Conservation (phyloP, 2,329 filamentous ascomycete species). For the Exserohilum turcica region DNA sequence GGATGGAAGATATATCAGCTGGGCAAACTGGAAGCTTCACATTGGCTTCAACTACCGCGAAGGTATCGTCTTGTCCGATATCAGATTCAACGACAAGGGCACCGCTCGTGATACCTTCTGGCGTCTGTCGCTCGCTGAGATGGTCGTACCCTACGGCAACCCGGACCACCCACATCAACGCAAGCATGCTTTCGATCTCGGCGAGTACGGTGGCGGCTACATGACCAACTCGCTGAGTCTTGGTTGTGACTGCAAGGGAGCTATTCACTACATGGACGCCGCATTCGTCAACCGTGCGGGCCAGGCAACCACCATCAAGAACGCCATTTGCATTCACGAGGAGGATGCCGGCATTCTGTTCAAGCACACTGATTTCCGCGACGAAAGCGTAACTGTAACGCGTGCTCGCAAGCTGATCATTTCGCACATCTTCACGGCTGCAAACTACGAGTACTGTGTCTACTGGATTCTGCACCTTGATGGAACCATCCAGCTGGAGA, state of each 20-base stretch:
- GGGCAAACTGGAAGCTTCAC: constrained; percentile 95
- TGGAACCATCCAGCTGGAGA: constrained; percentile 87
- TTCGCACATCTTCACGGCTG: constrained; percentile 91
- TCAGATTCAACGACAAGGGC: constrained; percentile 84
- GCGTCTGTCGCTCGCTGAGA: constrained; percentile 85
- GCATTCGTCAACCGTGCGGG: constrained; percentile 80
- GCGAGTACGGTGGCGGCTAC: constrained; percentile 81
- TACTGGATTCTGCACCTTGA: constrained; percentile 94
- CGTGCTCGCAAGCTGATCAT: constrained; percentile 84
- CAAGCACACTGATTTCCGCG: constrained; percentile 93
- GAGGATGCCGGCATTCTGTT: constrained; percentile 91
- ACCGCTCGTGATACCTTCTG: constrained; percentile 81
- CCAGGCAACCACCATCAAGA: constrained; percentile 80
- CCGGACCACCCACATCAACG: constrained; percentile 79
- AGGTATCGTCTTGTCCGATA: constrained; percentile 87
- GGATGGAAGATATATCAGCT: constrained; percentile 73
- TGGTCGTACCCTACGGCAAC: constrained; percentile 90
- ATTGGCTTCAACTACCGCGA: constrained; percentile 95
- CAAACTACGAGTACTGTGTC: constrained; percentile 90
- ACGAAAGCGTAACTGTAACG: constrained; percentile 84
- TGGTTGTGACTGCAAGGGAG: constrained; percentile 85
- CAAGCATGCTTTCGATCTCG: constrained; percentile 81
- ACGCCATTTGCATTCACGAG: constrained; percentile 93
- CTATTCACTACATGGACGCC: constrained; percentile 90
- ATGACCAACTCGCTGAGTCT: constrained; percentile 80